Conservation (phyloP, 2,329 filamentous ascomycete genomes). For the Fusarium burgessii region DNA sequence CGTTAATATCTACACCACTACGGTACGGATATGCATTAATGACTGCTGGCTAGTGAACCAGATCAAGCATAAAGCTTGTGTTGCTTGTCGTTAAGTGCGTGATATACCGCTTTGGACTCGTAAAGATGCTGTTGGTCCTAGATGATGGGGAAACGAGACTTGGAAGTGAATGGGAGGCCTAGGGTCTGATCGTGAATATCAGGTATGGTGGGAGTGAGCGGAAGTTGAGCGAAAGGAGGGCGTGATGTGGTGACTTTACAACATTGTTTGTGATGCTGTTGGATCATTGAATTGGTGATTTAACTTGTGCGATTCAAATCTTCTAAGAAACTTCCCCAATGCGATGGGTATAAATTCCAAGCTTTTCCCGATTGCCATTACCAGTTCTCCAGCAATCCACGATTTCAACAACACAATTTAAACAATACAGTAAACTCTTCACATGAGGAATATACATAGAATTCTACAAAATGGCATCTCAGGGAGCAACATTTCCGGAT, state of each 20-base stretch:
- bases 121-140: not conserved
- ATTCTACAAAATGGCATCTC: not conserved
- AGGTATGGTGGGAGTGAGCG: too few species aligned
- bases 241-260: not conserved
- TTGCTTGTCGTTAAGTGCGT: not conserved
- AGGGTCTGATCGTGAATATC: not conserved
- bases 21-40: not conserved
- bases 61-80: not conserved
- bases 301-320: rapidly evolving
- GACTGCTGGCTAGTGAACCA: not conserved
- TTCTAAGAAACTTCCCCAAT: rapidly evolving
- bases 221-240: too few species aligned
- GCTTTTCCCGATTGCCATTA: not conserved
- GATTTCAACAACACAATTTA: not conserved
- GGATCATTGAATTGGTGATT: too few species aligned
- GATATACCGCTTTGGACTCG: rapidly evolving
- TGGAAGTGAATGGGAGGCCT: too few species aligned
- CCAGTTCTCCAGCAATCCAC: rapidly evolving
- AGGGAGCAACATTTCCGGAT: not conserved
- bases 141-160: too few species aligned
- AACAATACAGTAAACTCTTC: not conserved
- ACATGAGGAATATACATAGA: not conserved
- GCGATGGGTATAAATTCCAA: not conserved
- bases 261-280: too few species aligned
- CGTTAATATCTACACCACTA: too few species aligned